Evolutionary conservation across 2,329 filamentous ascomycete genomes (phyloP).

Genomic region (Penicillium sp.): DNA sequence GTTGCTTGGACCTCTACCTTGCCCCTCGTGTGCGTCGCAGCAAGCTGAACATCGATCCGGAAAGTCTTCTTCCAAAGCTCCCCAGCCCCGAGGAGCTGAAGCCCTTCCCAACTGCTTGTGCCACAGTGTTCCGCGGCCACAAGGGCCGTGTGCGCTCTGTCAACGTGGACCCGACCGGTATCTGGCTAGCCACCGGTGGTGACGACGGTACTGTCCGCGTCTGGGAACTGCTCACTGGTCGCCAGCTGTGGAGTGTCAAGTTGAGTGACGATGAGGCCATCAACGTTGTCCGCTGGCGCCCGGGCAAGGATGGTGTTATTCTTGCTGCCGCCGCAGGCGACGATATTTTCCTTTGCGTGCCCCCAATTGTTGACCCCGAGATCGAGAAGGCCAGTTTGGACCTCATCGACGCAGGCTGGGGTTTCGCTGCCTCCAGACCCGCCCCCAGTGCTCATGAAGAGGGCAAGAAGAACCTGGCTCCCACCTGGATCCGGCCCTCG

Average conservation of each 20-base stretch:
- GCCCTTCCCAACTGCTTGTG: constrained; percentile 89
- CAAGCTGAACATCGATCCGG: constrained; percentile 94
- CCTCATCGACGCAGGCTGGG: constrained; percentile 85
- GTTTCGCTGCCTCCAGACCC: constrained; percentile 71
- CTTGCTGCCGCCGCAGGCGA: constrained; percentile 84
- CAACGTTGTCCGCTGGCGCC: constrained; percentile 86
- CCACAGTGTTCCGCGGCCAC: constrained; percentile 85
- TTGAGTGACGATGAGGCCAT: constrained; percentile 77
- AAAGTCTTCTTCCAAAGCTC: constrained; percentile 87
- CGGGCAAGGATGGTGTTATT: constrained; percentile 75
- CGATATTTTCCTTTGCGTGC: constrained; percentile 81
- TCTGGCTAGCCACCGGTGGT: constrained; percentile 86
- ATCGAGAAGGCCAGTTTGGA: constrained; percentile 74
- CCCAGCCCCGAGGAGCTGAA: constrained; percentile 91
- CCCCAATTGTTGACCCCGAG: constrained; percentile 70
- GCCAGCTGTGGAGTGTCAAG: constrained; percentile 82
- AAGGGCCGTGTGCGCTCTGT: constrained; percentile 83
- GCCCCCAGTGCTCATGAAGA: constrained; percentile 51
- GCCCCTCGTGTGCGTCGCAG: constrained; percentile 90
- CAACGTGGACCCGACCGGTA: constrained; percentile 79
- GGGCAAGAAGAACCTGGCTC: constrained; percentile 71
- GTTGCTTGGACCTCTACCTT: constrained; percentile 92
- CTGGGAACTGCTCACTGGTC: constrained; percentile 84
- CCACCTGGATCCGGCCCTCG: constrained; percentile 81
- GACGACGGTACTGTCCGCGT: constrained; percentile 91